Conservation (phyloP, 345 rosid species). For the Melaleuca alternifolia region DNA sequence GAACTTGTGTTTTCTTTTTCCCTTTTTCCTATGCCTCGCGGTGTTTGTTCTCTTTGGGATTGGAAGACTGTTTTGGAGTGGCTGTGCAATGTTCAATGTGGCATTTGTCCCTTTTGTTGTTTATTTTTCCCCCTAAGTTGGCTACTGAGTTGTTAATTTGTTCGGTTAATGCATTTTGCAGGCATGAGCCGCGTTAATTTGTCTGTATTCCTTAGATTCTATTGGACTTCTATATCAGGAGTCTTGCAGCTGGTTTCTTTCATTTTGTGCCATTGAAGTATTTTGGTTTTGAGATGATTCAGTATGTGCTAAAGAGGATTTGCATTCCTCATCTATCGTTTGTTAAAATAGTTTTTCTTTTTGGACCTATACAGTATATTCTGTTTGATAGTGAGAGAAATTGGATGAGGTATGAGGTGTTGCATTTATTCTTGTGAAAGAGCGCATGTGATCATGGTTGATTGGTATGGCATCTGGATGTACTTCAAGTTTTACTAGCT, state of each 20-base stretch:
- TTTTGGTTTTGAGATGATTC: neutral
- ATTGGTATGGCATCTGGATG: neutral
- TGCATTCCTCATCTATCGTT: neutral
- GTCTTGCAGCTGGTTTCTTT: neutral
- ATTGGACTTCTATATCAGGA: neutral
- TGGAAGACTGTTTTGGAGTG: too few relatives aligned
- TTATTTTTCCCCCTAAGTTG: too few relatives aligned
- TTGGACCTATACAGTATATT: too few relatives aligned
- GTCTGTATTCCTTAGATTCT: neutral
- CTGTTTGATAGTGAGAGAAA: neutral
- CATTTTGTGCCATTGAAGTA: too few relatives aligned
- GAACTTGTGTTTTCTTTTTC: too few relatives aligned
- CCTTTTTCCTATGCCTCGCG: too few relatives aligned
- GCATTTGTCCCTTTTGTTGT: too few relatives aligned
- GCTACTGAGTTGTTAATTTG: too few relatives aligned
- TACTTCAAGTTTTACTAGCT: neutral
- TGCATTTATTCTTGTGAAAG: neutral
- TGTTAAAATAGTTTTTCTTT: neutral
- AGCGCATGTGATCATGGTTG: neutral
- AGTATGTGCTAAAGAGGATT: neutral
- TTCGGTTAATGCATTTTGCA: too few relatives aligned
- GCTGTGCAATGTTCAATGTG: too few relatives aligned
- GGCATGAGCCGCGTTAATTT: too few relatives aligned
- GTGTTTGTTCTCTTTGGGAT: too few relatives aligned
- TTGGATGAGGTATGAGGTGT: neutral